Evolutionary conservation across 2,329 filamentous ascomycete genomes (phyloP).

Genomic region (Aspergillus pseudoviridinutans): DNA sequence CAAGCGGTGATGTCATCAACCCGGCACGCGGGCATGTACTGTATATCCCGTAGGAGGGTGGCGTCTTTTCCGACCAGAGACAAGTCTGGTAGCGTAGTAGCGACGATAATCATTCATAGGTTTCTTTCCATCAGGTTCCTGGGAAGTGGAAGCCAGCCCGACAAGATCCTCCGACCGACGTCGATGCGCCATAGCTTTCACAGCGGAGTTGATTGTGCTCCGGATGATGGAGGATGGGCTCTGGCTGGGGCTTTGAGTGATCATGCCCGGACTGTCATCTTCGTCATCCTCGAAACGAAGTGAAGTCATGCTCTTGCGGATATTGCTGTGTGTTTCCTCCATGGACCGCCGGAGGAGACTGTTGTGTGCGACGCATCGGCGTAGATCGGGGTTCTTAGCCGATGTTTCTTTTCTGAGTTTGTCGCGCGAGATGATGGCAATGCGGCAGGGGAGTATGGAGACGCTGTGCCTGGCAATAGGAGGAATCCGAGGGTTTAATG

Average conservation of each 20-base stretch:
- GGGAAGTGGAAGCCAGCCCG: background rate
- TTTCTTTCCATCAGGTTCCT: background rate
- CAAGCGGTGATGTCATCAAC: background rate
- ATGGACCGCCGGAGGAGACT: conserved; percentile 15
- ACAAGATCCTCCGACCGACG: background rate
- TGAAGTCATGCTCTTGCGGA: conserved; percentile 9
- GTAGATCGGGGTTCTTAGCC: conserved; percentile 17
- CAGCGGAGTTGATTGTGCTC: background rate
- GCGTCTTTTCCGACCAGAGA: background rate
- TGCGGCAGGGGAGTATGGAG: conserved; percentile 6
- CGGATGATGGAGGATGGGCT: background rate
- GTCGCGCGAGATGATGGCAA: conserved; percentile 15
- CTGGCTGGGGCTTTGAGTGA: background rate
- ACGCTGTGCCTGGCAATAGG: conserved; percentile 11
- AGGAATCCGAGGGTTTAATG: conserved; percentile 13
- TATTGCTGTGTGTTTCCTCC: conserved; percentile 12
- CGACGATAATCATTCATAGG: background rate
- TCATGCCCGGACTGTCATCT: background rate
- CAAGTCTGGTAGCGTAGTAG: background rate
- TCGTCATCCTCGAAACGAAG: background rate
- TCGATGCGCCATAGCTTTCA: background rate
- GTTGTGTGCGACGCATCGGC: conserved; percentile 22
- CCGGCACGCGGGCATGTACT: background rate
- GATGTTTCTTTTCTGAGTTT: conserved; percentile 15
- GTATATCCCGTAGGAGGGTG: background rate